These are phyloP conservation scores for Monosporascus sp. DNA, from an alignment of 2,329 filamentous ascomycete genomes.

Conservation along the genomic window DNA sequence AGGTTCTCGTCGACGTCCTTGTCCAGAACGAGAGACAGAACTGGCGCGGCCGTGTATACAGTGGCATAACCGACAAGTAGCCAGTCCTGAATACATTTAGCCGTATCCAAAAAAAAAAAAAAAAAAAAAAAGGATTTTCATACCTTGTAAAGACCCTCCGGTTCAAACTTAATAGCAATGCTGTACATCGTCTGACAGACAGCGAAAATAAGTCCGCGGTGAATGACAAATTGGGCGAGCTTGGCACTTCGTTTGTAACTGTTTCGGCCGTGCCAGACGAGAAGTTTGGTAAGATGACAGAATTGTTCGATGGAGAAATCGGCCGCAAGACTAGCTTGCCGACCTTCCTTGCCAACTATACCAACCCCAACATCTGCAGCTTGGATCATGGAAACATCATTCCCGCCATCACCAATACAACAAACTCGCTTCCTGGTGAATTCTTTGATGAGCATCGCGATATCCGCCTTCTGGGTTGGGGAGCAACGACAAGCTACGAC, in stretches of 20 bases:
- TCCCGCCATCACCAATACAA: slow-evolving; percentile 96
- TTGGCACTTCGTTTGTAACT: slow-evolving; percentile 95
- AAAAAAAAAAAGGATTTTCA: neutral
- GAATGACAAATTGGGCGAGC: slow-evolving; percentile 95
- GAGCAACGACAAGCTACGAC: slow-evolving; percentile 97
- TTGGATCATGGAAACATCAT: slow-evolving; percentile 99
- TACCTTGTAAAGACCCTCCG: slow-evolving; percentile 83
- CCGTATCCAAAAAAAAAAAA: neutral
- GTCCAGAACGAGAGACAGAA: slow-evolving; percentile 90
- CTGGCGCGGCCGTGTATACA: slow-evolving; percentile 87
- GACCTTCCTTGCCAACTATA: slow-evolving; percentile 95
- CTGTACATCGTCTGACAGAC: slow-evolving; percentile 98
- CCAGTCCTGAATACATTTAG: slow-evolving; percentile 61
- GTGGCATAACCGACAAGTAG: slow-evolving; percentile 95
- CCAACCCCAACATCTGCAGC: slow-evolving; percentile 96
- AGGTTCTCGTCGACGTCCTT: slow-evolving; percentile 91
- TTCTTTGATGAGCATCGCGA: slow-evolving; percentile 83
- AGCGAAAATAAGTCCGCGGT: slow-evolving; percentile 88
- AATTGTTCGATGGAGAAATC: slow-evolving; percentile 98
- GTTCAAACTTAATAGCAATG: slow-evolving; percentile 87
- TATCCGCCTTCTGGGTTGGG: slow-evolving; percentile 92
- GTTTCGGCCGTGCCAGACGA: slow-evolving; percentile 99
- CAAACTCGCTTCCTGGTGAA: slow-evolving; percentile 93
- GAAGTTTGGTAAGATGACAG: slow-evolving; percentile 85
- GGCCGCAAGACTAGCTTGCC: slow-evolving; percentile 88